Conservation (phyloP, 176 grass and related monocot species). For the Areca catechu region DNA sequence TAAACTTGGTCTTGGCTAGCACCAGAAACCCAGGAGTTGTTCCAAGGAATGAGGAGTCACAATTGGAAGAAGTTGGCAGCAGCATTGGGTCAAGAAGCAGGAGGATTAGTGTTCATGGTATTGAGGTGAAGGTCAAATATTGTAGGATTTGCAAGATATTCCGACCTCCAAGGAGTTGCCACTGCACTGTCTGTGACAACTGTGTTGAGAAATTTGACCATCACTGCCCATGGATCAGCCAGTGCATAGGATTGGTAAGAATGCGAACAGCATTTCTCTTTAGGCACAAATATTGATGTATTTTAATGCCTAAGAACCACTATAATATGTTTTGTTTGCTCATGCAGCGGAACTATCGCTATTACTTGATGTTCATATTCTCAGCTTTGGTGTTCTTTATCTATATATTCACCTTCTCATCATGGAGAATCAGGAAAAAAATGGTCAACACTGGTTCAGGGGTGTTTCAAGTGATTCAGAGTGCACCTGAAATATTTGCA, state of each 20-base stretch:
- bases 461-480: conserved; percentile 13
- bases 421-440: conserved; percentile 27
- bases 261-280: too few species aligned
- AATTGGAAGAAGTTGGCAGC: conserved; percentile 4
- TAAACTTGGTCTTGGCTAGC: conserved; percentile 32
- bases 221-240: conserved; percentile 54
- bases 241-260: conserved; percentile 61
- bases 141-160: conserved; percentile 44
- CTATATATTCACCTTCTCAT: conserved; percentile 27
- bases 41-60: conserved; percentile 19
- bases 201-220: conserved; percentile 64
- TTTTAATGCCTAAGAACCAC: too few species aligned
- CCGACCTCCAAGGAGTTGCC: conserved; percentile 41
- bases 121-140: conserved; percentile 29
- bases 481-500: conserved; percentile 31
- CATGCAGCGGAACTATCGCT: conserved; percentile 46
- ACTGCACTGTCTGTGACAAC: conserved; percentile 60
- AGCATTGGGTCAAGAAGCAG: background rate
- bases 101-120: conserved; percentile 21
- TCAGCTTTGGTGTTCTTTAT: conserved; percentile 30
- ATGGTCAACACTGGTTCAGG: background rate
- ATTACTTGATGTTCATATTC: conserved; percentile 39
- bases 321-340: background rate
- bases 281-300: too few species aligned
- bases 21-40: conserved; percentile 56